These are phyloP conservation scores for Apiospora malaysiana DNA, from an alignment of 2,329 filamentous ascomycete genomes.

Conservation along the genomic window DNA sequence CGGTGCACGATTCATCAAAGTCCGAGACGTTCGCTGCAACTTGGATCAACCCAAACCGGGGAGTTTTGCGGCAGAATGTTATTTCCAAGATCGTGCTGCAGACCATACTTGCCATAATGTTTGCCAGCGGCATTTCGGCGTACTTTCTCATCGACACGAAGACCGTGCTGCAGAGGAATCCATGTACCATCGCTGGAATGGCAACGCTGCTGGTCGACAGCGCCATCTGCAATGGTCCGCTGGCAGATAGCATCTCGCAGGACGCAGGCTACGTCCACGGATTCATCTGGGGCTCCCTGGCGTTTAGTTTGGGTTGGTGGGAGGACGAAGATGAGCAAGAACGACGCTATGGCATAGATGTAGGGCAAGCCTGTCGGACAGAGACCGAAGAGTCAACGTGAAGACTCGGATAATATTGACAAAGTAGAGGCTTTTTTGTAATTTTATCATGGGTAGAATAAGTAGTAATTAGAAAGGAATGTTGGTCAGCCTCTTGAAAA, in stretches of 20 bases:
- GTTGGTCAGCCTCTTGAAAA: no score
- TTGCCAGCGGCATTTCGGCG: conserved; percentile 18
- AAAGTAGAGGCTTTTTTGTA: no score
- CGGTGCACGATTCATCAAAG: conserved; percentile 3
- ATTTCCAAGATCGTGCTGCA: conserved; percentile 20
- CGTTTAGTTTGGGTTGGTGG: conserved; percentile 17
- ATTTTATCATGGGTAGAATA: no score
- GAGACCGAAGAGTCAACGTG: conserved; percentile 12
- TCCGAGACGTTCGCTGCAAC: conserved; percentile 19
- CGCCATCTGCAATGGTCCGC: conserved; percentile 17
- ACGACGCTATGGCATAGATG: conserved; percentile 16
- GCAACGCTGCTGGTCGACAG: conserved; percentile 21
- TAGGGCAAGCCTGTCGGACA: neutral
- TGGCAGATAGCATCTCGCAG: neutral
- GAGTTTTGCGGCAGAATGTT: conserved; percentile 21
- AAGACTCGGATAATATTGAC: neutral
- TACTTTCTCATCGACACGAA: conserved; percentile 22
- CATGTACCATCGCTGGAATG: conserved; percentile 20
- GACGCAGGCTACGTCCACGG: neutral
- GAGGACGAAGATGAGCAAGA: neutral
- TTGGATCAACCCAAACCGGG: conserved; percentile 21
- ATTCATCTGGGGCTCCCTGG: conserved; percentile 9
- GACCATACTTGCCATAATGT: conserved; percentile 16
- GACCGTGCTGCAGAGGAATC: conserved; percentile 14
- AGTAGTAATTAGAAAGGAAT: no score